Base-by-base conservation (phyloP, 1,284 basidiomycete genomes). In the Sutorius eximius region DNA sequence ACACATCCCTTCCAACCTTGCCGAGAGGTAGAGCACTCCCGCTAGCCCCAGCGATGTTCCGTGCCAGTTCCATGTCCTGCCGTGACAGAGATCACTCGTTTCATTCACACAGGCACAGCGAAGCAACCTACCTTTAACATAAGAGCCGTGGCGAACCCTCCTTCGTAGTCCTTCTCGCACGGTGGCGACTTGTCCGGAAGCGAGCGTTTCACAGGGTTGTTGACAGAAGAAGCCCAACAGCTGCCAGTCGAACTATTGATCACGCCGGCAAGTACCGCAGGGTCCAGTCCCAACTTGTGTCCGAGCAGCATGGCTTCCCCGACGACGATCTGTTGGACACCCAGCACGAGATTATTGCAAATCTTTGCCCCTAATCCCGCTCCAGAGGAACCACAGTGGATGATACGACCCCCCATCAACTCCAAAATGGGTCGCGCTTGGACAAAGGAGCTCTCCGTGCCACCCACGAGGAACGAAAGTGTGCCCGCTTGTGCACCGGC, bases 401-500 rank as follows among this genome's bases (percentile, higher is more conserved):
- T 86, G 50, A 91, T 84, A 7, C 87, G 82, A 52, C 80, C 80
- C 8, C 94, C 93, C 93, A 96, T 96, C 44, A 77, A 64, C n/a
- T 79, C 69, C 24, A 91, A 77, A 42, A 82, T 74, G 3, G 87
- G 83, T 49, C 79, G 74, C 8, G 89, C 84, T 24, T 74, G 73
- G n/a, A 76, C 67, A 65, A 88, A 94, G 15, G 82, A 78, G 5
- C 71, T 66, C 34, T 81, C 71, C 2, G 82, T 77, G 6, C 92
- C 90, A n/a, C 93, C 93, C 27, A 94, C 90, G 53, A 96, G 87
- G 77, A 96, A 96, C 18, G 90, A 86, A n/a, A 96, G 78, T 0
- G 91, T 92, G 32, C 82, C 91, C 7, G 88, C 88, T 66, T 88
- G 86, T 10, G 94, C 94, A 22, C 93, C 93, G 16, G 88, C 76